Conservation (phyloP, 2,329 filamentous ascomycete species). For the Pyrenochaeta sp. region DNA sequence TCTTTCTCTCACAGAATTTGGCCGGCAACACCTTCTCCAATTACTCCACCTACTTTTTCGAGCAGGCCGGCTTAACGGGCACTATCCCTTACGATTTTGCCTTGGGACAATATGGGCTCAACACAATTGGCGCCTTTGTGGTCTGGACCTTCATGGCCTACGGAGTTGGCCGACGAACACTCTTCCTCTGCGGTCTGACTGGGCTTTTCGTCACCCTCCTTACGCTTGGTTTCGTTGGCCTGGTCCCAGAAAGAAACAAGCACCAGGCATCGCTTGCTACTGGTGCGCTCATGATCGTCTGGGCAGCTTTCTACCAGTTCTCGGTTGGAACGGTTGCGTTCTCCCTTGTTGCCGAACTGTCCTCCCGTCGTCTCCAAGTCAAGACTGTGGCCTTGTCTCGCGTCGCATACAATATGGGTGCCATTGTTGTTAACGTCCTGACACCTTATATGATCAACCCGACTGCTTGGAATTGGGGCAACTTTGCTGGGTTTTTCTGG, state of each 20-base stretch:
- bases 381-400: conserved; percentile 88
- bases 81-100: conserved; percentile 46
- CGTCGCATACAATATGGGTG: conserved; percentile 31
- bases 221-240: conserved; percentile 72
- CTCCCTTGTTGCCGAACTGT: conserved; percentile 82
- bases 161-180: conserved; percentile 69
- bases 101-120: conserved; percentile 62
- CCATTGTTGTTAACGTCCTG: conserved; percentile 29
- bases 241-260: conserved; percentile 30
- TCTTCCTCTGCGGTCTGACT: conserved; percentile 73
- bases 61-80: conserved; percentile 47
- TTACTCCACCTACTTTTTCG: conserved; percentile 64
- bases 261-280: conserved; percentile 82
- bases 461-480: conserved; percentile 35
- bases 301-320: conserved; percentile 72
- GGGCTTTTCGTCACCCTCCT: conserved; percentile 70
- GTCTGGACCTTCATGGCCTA: conserved; percentile 80
- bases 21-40: conserved; percentile 53
- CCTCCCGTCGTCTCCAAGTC: conserved; percentile 80
- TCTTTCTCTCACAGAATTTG: background rate
- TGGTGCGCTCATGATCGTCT: conserved; percentile 87
- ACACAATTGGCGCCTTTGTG: conserved; percentile 69
- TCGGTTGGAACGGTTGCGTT: conserved; percentile 86
- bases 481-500: conserved; percentile 34
- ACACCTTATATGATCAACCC: conserved; percentile 35